A percentile compares a stretch with the other conserved stretches of the same genome.
Conservation (phyloP, 345 rosid genomes). For the Cochlearia excelsa region DNA sequence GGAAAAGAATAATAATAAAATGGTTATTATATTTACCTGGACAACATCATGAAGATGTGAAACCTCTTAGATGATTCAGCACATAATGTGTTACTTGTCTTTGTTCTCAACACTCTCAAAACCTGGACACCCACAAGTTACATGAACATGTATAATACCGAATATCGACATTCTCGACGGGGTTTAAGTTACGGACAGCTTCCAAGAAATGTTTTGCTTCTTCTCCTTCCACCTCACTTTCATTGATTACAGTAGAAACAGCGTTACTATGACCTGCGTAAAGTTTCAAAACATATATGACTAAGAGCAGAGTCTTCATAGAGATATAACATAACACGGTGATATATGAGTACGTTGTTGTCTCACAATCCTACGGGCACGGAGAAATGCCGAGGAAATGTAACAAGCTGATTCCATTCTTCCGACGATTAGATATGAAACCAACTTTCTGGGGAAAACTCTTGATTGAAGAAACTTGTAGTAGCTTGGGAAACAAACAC, state of each 20-base stretch:
- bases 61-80: slow-evolving; percentile 79
- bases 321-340: slow-evolving; percentile 6
- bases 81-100: slow-evolving; percentile 88
- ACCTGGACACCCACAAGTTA: slow-evolving; percentile 45
- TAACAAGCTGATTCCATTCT: slow-evolving; percentile 82
- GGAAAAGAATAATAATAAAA: neutral
- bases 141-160: neutral
- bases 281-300: too few species aligned
- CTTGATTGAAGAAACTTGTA: slow-evolving; percentile 65
- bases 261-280: slow-evolving; percentile 58
- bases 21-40: slow-evolving; percentile 47
- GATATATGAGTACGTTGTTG: slow-evolving; percentile 32
- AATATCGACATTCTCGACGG: neutral
- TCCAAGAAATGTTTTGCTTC: slow-evolving; percentile 83
- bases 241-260: slow-evolving; percentile 61
- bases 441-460: slow-evolving; percentile 57
- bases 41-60: slow-evolving; percentile 85
- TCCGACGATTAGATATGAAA: slow-evolving; percentile 65
- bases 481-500: slow-evolving; percentile 64
- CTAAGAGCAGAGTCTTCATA: too few species aligned
- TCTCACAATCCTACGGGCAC: slow-evolving; percentile 75
- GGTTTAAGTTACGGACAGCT: slow-evolving; percentile 55
- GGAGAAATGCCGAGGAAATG: slow-evolving; percentile 93
- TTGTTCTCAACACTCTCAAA: slow-evolving; percentile 75
- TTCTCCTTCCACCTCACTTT: slow-evolving; percentile 84